These are phyloP conservation scores for Phytopythium mirpurense DNA, from an alignment of 352 stramenopile genomes.

Conservation along the genomic window DNA sequence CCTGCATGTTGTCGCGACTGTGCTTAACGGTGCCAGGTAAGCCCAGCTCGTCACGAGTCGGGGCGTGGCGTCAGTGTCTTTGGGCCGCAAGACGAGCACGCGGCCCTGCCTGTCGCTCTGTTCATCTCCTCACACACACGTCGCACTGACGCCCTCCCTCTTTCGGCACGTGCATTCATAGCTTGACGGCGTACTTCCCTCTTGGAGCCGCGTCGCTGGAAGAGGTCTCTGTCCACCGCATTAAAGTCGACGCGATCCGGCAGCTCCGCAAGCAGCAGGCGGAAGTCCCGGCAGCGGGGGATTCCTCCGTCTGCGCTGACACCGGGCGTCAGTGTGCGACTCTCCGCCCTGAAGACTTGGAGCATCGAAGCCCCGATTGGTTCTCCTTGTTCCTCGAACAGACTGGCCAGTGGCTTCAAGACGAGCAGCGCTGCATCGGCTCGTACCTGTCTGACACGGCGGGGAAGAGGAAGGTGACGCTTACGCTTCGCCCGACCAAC, in stretches of 20 bases:
- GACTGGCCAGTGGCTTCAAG: conserved; percentile 40
- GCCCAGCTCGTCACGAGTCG: background rate
- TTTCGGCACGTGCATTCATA: background rate
- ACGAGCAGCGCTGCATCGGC: conserved; percentile 42
- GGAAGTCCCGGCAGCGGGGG: background rate
- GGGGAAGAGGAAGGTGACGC: conserved; percentile 16
- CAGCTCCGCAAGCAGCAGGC: conserved; percentile 31
- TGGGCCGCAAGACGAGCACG: background rate
- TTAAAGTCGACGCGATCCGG: conserved; percentile 57
- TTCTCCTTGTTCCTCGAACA: conserved; percentile 42
- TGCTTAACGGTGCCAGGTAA: conserved; percentile 27
- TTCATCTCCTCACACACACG: background rate
- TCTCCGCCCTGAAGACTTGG: conserved; percentile 1
- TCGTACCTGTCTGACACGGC: conserved; percentile 30
- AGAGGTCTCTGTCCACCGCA: conserved; percentile 33
- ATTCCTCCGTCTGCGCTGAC: background rate
- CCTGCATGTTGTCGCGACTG: conserved; percentile 24
- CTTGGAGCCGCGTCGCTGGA: conserved; percentile 29
- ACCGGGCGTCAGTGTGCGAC: background rate
- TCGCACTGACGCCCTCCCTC: background rate
- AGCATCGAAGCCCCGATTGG: conserved; percentile 28
- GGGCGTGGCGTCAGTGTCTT: background rate
- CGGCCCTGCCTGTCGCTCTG: background rate
- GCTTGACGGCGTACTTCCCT: conserved; percentile 31
- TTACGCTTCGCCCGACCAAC: conserved; percentile 37